Evolutionary conservation across 257 asterid genomes (phyloP).

Genomic region (Verbascum thapsus): DNA sequence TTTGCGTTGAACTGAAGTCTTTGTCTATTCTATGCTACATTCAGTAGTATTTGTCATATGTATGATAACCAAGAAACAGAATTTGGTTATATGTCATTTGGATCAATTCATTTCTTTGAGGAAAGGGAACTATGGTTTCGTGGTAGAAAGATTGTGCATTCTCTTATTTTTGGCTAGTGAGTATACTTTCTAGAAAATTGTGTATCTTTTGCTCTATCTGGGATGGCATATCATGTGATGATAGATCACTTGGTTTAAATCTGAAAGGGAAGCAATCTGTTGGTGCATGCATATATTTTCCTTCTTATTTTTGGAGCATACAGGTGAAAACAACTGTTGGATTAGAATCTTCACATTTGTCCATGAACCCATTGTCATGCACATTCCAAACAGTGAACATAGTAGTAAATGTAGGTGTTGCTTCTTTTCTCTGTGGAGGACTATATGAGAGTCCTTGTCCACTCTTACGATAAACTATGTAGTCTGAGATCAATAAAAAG

Average conservation of each 20-base stretch:
- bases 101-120: no score
- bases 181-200: background rate
- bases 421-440: conserved; percentile 5
- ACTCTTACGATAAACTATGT: conserved; percentile 17
- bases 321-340: conserved; percentile 15
- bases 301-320: background rate
- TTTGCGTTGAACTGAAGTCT: conserved; percentile 13
- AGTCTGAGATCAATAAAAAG: background rate
- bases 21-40: no score
- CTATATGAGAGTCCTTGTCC: background rate
- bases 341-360: conserved; percentile 13
- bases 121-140: background rate
- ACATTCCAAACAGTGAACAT: background rate
- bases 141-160: background rate
- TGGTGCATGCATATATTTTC: background rate
- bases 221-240: no score
- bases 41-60: no score
- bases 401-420: conserved; percentile 18
- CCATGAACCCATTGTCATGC: conserved; percentile 1
- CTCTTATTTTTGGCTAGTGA: background rate
- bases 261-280: background rate
- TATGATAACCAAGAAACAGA: no score
- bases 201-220: background rate
- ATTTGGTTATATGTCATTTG: no score
- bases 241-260: no score